Conservation (phyloP, 108 stramenopile species). For the Nitzschia palea region DNA sequence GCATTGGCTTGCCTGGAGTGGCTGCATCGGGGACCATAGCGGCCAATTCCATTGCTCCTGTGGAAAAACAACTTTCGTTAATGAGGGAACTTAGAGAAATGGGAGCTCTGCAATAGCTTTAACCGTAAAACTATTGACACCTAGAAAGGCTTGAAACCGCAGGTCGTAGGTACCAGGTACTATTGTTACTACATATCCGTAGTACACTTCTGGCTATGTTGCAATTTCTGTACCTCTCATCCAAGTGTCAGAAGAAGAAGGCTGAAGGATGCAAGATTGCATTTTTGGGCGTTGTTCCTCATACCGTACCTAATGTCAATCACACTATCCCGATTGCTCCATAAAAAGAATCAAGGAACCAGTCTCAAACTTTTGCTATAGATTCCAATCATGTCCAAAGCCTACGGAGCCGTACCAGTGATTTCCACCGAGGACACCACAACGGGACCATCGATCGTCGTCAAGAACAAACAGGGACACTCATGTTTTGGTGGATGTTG, state of each 20-base stretch:
- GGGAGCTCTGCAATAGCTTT: conserved; percentile 52
- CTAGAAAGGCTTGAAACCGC: no score
- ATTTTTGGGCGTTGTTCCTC: no score
- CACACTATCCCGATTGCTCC: background rate
- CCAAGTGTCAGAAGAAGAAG: no score
- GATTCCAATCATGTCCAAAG: background rate
- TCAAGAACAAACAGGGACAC: conserved; percentile 23
- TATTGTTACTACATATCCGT: no score
- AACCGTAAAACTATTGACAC: background rate
- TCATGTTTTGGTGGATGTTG: conserved; percentile 33
- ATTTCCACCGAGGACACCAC: background rate
- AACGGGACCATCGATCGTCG: background rate
- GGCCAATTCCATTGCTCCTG: conserved; percentile 67
- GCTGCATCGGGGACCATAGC: conserved; percentile 82
- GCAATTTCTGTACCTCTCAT: no score
- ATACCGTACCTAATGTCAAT: background rate
- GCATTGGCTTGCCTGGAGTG: conserved; percentile 84
- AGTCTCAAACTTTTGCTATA: background rate
- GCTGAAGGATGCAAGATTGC: no score
- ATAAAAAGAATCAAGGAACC: background rate
- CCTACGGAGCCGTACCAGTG: background rate
- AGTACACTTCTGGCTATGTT: no score
- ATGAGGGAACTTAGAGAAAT: conserved; percentile 56
- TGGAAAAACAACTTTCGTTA: conserved; percentile 44
- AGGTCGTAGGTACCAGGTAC: no score